Evolutionary conservation across 495 filamentous ascomycete species (phyloP), one percentile per base, ranked within the genome.

Genomic region (Trichocladium uniseriatum): DNA sequence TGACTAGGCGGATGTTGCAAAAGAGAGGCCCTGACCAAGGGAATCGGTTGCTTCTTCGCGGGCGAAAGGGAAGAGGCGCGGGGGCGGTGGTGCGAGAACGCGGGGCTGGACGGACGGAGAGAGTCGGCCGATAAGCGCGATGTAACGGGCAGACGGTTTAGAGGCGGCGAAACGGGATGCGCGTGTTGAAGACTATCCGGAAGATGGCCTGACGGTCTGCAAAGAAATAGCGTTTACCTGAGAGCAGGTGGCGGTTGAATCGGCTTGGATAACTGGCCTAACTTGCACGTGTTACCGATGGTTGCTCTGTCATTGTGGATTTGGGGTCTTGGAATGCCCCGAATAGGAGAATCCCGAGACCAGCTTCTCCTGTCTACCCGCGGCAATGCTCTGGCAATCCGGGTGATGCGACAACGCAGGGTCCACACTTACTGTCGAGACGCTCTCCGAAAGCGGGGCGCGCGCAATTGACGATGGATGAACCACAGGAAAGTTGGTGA

Each of bases 21-120:
- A 63, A 74, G 77, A 72, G 72, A 69, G 81, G 83, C 81, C 87
- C 87, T 91, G 87, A 91, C 87, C 87, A 90, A 91, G 87, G 86
- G 82, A 83, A 69, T 57, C 76, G 77, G 84, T 75, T 79, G 86
- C 83, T 87, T 86, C 86, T 73, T 87, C 75, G 87, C 82, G 59
- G 56, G 54, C 61, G 58, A 46, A 55, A 42, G 45, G 44, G 18
- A 35, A 48, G 51, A 55, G 45, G 51, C 43, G 46, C 32, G 49
- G 49, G 18, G 38, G 28, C 22, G 42, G 37, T 43, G 54, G 28
- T 37, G 36, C 35, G 41, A 24, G 20, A 43, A 45, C 42, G 45
- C 40, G 51, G 38, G 40, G 42, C 9, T 20, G 18, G 31, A 35
- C 28, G 41, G 16, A 31, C 11, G 14, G 41, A n/a, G 14, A 11